Conservation (phyloP, 139 green algal species). For the Tetradesmus lagerheimii region DNA sequence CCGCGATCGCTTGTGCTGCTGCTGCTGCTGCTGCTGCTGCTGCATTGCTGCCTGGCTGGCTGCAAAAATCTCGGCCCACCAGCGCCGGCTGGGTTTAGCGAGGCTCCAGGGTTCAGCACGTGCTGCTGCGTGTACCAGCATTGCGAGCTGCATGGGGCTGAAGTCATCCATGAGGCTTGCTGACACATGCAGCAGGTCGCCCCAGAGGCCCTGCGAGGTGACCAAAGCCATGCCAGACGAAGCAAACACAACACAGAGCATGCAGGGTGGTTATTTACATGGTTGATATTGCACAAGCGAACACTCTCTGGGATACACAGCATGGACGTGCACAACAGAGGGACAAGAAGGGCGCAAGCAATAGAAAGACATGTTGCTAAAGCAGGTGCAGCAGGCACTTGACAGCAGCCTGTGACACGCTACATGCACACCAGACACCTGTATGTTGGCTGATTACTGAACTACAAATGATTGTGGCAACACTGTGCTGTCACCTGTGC, state of each 20-base stretch:
- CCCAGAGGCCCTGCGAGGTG: background rate
- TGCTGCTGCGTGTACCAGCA: constrained; percentile 6
- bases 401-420: too few species aligned
- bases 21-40: background rate
- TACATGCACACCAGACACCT: too few species aligned
- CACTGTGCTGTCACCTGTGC: background rate
- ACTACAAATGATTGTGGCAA: too few species aligned
- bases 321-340: too few species aligned
- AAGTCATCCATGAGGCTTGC: constrained; percentile 1
- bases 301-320: too few species aligned
- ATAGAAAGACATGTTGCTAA: too few species aligned
- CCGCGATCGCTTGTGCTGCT: background rate
- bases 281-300: too few species aligned
- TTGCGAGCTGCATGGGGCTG: constrained; percentile 10
- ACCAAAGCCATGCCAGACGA: background rate
- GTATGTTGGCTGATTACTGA: too few species aligned
- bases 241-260: too few species aligned
- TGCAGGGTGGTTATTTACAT: too few species aligned
- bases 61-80: constrained; percentile 18
- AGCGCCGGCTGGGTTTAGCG: constrained; percentile 29
- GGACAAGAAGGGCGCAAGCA: too few species aligned
- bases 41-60: background rate
- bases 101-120: background rate
- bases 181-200: constrained; percentile 45
- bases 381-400: too few species aligned